Base-by-base conservation (phyloP, 441 rosid genomes). In the Heliophila coronopifolia region DNA sequence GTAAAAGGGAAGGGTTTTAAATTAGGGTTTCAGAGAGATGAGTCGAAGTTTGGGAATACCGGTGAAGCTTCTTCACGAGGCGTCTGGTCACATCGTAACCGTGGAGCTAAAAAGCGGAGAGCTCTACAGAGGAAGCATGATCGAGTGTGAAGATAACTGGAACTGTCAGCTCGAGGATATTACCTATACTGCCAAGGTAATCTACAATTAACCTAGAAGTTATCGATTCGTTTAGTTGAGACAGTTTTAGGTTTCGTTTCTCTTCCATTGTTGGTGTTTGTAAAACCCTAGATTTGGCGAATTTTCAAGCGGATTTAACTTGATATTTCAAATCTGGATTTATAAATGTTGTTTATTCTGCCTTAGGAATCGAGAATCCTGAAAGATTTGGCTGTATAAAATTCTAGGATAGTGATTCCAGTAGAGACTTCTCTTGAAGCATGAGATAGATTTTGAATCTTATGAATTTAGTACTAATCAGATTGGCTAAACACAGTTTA, bases 101-200 rank as follows among this genome's bases (percentile, higher is more conserved):
- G 97, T 92, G 33, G 97, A 92, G 86, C 82, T 92, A 40, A 92
- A 88, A 71, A 88, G 84, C 66, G 95, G 94, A 11, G 99, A 92
- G 77, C 94, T 85, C 14, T 92, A 92, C 65, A 69, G 99, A 76
- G 99, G 97, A 22, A 80, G 90, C 71, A 88, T 92, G 97, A 28
- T 92, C 24, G 95, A 92, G 79, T 88, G 99, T 60, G 99, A 92
- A 63, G 99, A 92, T 58, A 88, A 88, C 83, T 92, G 99, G 99
- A 88, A 85, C 67, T 88, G 95, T 65, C 99, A 88, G 75, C 97
- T 88, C 67, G 95, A 91, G 70, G 83, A 50, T 59, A 87, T 87
- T 55, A 91, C 95, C 34, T 93, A 67, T 73, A 93, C 96, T 22
- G 94, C 99, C 22, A 85, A 77, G 86, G 99, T 78, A 59, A 46